Percentiles rank a stretch among this genome's conserved stretches.
Evolutionary conservation across 768 basidiomycete species (phyloP).

Genomic region (Serendipita indica): DNA sequence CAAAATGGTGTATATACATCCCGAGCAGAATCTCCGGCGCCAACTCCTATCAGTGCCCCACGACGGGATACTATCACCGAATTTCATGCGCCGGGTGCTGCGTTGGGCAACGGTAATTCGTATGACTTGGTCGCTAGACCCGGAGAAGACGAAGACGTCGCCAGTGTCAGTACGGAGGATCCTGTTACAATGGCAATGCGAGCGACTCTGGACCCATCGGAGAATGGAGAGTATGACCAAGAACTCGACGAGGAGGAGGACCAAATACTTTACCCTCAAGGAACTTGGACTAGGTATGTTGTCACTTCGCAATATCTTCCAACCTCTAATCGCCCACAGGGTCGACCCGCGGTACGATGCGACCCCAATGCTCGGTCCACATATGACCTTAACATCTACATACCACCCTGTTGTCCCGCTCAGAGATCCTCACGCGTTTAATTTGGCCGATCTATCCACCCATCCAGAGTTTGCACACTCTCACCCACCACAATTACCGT

Average conservation of each 20-base stretch:
- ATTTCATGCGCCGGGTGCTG: no score
- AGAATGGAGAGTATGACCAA: conserved; percentile 28
- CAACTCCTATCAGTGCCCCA: neutral
- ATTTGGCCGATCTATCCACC: neutral
- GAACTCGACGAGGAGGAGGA: conserved; percentile 53
- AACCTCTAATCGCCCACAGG: neutral
- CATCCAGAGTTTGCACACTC: neutral
- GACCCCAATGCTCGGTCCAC: neutral
- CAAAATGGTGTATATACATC: conserved; percentile 14
- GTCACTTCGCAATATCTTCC: neutral
- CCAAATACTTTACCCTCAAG: conserved; percentile 53
- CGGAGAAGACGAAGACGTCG: conserved; percentile 41
- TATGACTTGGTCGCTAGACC: conserved; percentile 17
- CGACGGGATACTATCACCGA: no score
- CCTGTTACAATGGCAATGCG: conserved; percentile 43
- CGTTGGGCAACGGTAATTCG: conserved; percentile 24
- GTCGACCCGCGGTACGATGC: neutral
- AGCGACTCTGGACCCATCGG: conserved; percentile 27
- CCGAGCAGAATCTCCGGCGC: neutral
- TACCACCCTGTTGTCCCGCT: neutral
- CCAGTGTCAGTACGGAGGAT: conserved; percentile 65
- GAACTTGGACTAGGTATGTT: neutral
- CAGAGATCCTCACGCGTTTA: neutral
- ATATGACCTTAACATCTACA: neutral
- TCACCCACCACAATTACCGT: neutral